Evolutionary conservation across 2,329 filamentous ascomycete genomes (phyloP).

Genomic region (Colletotrichum australisinense): DNA sequence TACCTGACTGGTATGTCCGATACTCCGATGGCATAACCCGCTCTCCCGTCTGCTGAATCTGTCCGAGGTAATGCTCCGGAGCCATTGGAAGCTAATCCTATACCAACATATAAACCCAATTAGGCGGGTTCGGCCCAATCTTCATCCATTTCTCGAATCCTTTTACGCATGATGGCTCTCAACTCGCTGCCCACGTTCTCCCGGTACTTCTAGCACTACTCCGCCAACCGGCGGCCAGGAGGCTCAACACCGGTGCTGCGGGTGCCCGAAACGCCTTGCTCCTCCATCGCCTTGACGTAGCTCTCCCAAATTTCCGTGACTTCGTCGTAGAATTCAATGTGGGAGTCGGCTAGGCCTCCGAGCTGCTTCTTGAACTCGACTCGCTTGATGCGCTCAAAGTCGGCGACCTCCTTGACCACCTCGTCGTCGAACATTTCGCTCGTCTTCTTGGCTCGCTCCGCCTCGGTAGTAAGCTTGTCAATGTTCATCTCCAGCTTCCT

Average conservation of each 20-base stretch:
- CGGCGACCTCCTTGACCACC: slow-evolving; percentile 89
- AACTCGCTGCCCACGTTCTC: background rate
- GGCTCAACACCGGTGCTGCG: slow-evolving; percentile 31
- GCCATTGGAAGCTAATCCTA: slow-evolving; percentile 9
- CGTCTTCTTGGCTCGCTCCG: slow-evolving; percentile 86
- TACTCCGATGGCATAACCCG: slow-evolving; percentile 9
- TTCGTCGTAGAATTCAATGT: slow-evolving; percentile 86
- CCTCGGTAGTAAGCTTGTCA: slow-evolving; percentile 89
- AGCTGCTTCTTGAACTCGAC: slow-evolving; percentile 91
- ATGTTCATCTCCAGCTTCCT: slow-evolving; percentile 93
- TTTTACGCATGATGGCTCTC: background rate
- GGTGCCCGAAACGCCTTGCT: slow-evolving; percentile 57
- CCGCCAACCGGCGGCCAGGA: slow-evolving; percentile 27
- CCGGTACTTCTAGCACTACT: slow-evolving; percentile 1
- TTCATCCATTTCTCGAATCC: background rate
- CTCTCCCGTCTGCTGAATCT: background rate
- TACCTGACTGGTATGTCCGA: background rate
- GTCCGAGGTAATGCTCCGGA: background rate
- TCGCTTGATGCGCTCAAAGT: slow-evolving; percentile 97
- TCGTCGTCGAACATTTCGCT: slow-evolving; percentile 96
- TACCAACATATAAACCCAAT: slow-evolving; percentile 13
- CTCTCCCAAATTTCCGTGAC: slow-evolving; percentile 88
- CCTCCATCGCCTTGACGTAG: slow-evolving; percentile 91
- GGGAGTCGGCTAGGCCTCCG: slow-evolving; percentile 83
- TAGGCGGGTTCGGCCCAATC: background rate